Evolutionary conservation across 306 rosid species (phyloP).

Genomic region (Oxytropis ochrocephala): DNA sequence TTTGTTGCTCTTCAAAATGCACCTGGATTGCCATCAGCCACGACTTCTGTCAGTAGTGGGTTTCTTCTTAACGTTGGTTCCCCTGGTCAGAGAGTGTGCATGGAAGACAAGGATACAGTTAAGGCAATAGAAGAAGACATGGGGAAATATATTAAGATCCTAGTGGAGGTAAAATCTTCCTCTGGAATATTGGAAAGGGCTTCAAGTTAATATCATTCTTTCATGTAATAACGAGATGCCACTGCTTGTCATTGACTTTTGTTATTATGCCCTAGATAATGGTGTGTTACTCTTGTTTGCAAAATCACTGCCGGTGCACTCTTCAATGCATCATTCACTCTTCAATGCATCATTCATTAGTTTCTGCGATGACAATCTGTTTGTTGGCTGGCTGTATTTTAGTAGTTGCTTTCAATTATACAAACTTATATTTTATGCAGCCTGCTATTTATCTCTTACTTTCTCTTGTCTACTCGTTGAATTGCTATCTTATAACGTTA

Average conservation of each 20-base stretch:
- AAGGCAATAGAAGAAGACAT: conserved; percentile 85
- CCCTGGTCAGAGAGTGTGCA: conserved; percentile 69
- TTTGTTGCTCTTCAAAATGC: conserved; percentile 87
- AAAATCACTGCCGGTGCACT: not conserved
- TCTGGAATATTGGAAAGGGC: not conserved
- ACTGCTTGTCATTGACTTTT: conserved; percentile 2
- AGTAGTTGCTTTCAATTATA: not conserved
- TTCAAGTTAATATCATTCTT: not conserved
- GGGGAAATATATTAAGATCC: conserved; percentile 71
- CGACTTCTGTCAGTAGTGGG: conserved; percentile 87
- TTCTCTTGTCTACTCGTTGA: not conserved
- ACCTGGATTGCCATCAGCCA: conserved; percentile 70
- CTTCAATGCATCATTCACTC: too few species aligned
- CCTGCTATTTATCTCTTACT: not conserved
- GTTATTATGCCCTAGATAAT: conserved; percentile 9
- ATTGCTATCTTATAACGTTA: not conserved
- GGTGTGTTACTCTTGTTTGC: not conserved
- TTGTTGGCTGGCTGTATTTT: conserved; percentile 12
- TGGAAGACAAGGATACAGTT: conserved; percentile 71
- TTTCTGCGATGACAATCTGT: not conserved
- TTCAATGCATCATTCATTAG: not conserved
- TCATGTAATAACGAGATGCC: not conserved
- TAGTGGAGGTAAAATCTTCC: conserved; percentile 61
- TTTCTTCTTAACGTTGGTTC: conserved; percentile 80
- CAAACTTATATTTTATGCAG: not conserved